phyloP scores from a whole-genome alignment of 192 early-diverging fungal species.

The Umbelopsis vinacea region DNA sequence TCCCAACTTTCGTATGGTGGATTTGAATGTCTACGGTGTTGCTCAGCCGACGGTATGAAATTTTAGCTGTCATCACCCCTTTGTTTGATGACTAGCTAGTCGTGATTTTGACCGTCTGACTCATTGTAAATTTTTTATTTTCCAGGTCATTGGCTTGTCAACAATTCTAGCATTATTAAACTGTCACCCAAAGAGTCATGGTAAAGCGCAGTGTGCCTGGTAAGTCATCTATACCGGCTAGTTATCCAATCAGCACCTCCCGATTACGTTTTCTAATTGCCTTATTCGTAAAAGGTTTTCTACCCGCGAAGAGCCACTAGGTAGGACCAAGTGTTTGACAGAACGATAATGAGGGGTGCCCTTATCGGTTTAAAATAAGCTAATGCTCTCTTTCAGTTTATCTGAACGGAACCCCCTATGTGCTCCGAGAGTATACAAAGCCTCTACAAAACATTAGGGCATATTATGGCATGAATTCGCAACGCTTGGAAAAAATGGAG shows the following conservation, averaged over 20 bases:
- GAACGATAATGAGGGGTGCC: no score
- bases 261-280: slow-evolving; percentile 10
- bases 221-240: slow-evolving; percentile 21
- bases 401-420: slow-evolving; percentile 64
- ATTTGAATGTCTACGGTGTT: slow-evolving; percentile 64
- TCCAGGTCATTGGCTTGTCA: slow-evolving; percentile 49
- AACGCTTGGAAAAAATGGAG: slow-evolving; percentile 63
- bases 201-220: slow-evolving; percentile 34
- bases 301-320: slow-evolving; percentile 45
- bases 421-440: slow-evolving; percentile 56
- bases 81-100: slow-evolving; percentile 5
- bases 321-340: slow-evolving; percentile 20
- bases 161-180: slow-evolving; percentile 60
- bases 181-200: slow-evolving; percentile 47
- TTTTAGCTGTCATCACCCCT: not conserved
- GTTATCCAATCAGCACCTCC: not conserved
- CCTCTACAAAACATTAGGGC: slow-evolving; percentile 60
- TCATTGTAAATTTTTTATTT: not conserved
- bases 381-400: slow-evolving; percentile 45
- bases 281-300: slow-evolving; percentile 35
- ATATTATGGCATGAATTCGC: slow-evolving; percentile 55
- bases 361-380: not conserved
- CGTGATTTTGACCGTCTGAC: not conserved
- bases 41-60: slow-evolving; percentile 60
- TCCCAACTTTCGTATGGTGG: slow-evolving; percentile 66